Evolutionary conservation across 2,329 filamentous ascomycete species (phyloP), one percentile per base, ranked within the genome.

Genomic region (Colletotrichum eremochloae): DNA sequence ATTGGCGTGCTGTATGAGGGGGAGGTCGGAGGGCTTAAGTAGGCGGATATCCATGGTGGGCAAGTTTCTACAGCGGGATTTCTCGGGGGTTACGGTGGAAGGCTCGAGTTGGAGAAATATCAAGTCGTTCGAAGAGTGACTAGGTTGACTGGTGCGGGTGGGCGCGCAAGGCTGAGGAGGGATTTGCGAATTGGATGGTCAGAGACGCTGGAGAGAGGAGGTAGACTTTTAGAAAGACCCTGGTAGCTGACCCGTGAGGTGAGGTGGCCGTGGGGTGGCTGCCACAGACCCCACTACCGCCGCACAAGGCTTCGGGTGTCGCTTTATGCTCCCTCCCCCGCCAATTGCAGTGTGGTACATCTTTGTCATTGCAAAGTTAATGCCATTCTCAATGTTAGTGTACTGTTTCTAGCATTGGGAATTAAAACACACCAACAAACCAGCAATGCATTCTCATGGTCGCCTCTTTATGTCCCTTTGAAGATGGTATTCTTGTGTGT

Each of bases 1-100:
- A 87, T 99, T 98, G 81, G 96, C 96, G 83, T 97, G 95, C 86
- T 99, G 96, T 81, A 99, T 95, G 80, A 96, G 92, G 76, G 94
- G 94, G 76, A 97, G 93, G 84, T 97, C 94, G 75, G 91, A 93
- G 75, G 94, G 87, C 76, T 90, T 92, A 76, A 99, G 91, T 75
- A 96, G 87, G 76, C 96, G 93, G 84, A 99, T 97, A 85, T 97
- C 94, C 94, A 97, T 98, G 83, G 74, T 84, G 83, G 69, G 66
- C 69, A 38, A 36, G 61, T 36, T 5, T 55, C 24, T 29, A 4
- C 33, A 15, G 62, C 50, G 50, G 50, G 62, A 1, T 62, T 24
- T 50, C 12, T 14, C n/a, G 56, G 44, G 20, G 33, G 11, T 40
- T 24, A 8, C 24, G 24, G 6, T n/a, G 67, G 38, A 20, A 53